These are phyloP conservation scores for Ascoidea tarda DNA, from an alignment of 805 yeast genomes.

Conservation along the genomic window DNA sequence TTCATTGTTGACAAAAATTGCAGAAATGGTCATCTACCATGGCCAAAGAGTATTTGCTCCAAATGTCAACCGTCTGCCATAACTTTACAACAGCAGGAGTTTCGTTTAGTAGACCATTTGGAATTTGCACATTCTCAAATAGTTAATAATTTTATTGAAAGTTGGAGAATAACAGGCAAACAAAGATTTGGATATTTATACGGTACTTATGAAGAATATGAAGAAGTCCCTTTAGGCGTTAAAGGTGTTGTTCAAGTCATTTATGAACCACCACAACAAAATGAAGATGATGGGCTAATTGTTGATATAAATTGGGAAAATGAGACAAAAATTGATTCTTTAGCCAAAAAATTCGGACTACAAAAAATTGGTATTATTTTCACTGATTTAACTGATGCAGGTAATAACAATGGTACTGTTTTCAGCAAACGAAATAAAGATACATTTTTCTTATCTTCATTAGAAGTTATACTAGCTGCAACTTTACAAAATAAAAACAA, in stretches of 20 bases:
- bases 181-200: constrained; percentile 81
- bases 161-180: constrained; percentile 81
- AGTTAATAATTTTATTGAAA: constrained; percentile 72
- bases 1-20: constrained; percentile 51
- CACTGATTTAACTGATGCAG: constrained; percentile 83
- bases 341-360: constrained; percentile 49
- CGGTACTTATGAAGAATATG: constrained; percentile 70
- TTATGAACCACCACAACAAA: constrained; percentile 83
- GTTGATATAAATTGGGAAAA: constrained; percentile 39
- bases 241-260: constrained; percentile 91
- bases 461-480: constrained; percentile 78
- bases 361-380: constrained; percentile 70
- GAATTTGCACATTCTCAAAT: constrained; percentile 69
- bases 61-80: constrained; percentile 96
- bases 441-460: constrained; percentile 78
- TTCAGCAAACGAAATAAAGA: constrained; percentile 87
- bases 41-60: constrained; percentile 92
- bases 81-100: constrained; percentile 77
- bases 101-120: constrained; percentile 95
- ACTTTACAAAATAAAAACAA: constrained; percentile 55
- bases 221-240: constrained; percentile 80
- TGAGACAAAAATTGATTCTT: constrained; percentile 33
- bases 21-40: constrained; percentile 73
- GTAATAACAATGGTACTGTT: constrained; percentile 77
- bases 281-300: constrained; percentile 75